Conservation (phyloP, 495 filamentous ascomycete genomes). For the Hyaloscypha variabilis region DNA sequence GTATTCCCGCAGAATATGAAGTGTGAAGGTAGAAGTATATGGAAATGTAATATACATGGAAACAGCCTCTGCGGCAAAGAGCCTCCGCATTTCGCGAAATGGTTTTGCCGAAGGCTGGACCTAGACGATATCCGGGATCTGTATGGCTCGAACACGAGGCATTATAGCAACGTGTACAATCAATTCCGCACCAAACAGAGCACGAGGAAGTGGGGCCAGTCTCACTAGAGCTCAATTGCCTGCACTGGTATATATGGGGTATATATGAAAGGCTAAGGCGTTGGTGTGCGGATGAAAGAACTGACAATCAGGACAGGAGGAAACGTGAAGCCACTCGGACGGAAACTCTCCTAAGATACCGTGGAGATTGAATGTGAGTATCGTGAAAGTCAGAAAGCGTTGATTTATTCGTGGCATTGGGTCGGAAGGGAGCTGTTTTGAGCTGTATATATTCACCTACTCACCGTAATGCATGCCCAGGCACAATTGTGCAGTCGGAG, state of each 20-base stretch:
- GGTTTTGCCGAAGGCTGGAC: constrained; percentile 14
- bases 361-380: neutral
- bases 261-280: neutral
- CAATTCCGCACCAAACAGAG: constrained; percentile 1
- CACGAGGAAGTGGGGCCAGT: constrained; percentile 1
- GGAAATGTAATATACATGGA: constrained; percentile 24
- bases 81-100: constrained; percentile 29
- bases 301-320: neutral
- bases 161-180: constrained; percentile 14
- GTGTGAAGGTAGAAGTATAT: constrained; percentile 10
- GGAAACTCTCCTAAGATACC: neutral
- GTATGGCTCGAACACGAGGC: constrained; percentile 11
- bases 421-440: neutral
- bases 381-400: neutral
- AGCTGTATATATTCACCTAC: no score
- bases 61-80: constrained; percentile 28
- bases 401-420: neutral
- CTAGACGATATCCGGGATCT: constrained; percentile 5
- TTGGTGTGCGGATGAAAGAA: neutral
- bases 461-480: no score
- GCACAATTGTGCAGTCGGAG: no score
- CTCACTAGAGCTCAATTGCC: neutral
- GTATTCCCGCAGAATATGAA: constrained; percentile 23
- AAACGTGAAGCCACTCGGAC: neutral
- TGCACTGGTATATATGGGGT: neutral